Evolutionary conservation across 1,284 basidiomycete species (phyloP), one percentile per base, ranked within the genome.

Genomic region (Cryptococcus neoformans): DNA sequence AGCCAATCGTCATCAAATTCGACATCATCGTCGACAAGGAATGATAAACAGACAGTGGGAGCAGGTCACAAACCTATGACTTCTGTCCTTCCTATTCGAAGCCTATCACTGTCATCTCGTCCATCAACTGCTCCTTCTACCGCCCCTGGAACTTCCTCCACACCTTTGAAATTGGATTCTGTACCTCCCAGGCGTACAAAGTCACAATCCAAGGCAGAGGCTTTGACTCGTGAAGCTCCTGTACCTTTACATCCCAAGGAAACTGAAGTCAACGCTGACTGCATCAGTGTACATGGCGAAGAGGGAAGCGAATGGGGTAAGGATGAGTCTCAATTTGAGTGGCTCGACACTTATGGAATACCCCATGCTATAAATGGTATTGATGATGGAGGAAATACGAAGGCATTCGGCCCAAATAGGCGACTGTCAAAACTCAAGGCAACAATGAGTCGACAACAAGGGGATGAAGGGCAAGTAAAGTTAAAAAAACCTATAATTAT

Each of bases 221-320:
- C 58, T 11, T 46, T 40, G 1, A 40, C 59, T n/a, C 40, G 54
- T 21, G 56, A 55, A 17, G 56, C 48, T 7, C 59, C 60, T 11
- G 54, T 34, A 17, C 48, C 51, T 6, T 49, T 52, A n/a, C 57
- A 53, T 28, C 60, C 65, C 0, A 57, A 69, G 44, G 56, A 56
- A n/a, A 59, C 55, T 1, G 56, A 55, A 34, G 50, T 62, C 8
- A 9, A 35, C 9, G 45, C 46, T 7, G 67, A 71, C 52, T 61
- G 57, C 55, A 68, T 65, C 17, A 69, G 66, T 49, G 54, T 76
- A 5, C 67, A 75, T 51, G 74, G 74, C 28, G 74, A 76, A 54
- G 72, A 74, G 57, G 74, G 74, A 4, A 64, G 63, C 14, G 74
- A 76, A 51, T 76, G 74, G 74, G 74, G 73, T 9, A 73, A 76